Evolutionary conservation across 768 basidiomycete genomes (phyloP).

Genomic region (Mycena capillaripes): DNA sequence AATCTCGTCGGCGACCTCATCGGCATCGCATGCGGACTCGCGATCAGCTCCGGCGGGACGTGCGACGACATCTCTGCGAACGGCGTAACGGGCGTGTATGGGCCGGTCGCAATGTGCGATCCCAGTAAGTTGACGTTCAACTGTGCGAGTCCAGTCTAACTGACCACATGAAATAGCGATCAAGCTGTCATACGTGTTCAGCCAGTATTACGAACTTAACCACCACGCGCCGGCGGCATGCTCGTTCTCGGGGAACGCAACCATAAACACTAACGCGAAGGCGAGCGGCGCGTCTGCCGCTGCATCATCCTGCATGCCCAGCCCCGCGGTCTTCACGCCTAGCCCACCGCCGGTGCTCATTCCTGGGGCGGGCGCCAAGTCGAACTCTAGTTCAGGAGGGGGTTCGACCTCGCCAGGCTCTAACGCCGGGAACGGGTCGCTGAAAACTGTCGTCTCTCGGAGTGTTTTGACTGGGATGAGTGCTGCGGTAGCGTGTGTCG

Average conservation of each 20-base stretch:
- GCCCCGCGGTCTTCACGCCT: conserved; percentile 28
- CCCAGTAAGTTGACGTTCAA: conserved; percentile 73
- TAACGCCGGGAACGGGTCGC: not conserved
- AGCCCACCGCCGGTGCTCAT: conserved; percentile 30
- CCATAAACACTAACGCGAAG: conserved; percentile 20
- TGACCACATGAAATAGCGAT: conserved; percentile 8
- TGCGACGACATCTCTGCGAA: conserved; percentile 82
- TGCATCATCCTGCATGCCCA: conserved; percentile 26
- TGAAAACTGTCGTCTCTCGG: no score
- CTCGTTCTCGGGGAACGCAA: conserved; percentile 35
- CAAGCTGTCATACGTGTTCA: conserved; percentile 31
- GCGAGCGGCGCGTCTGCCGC: not conserved
- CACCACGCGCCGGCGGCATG: conserved; percentile 17
- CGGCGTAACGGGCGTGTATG: conserved; percentile 84
- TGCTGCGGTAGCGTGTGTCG: not conserved
- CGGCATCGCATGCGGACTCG: conserved; percentile 81
- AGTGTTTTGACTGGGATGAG: not conserved
- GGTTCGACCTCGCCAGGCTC: not conserved
- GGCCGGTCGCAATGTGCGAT: conserved; percentile 81
- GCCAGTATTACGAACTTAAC: conserved; percentile 32
- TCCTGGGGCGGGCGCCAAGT: not conserved
- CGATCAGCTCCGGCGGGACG: conserved; percentile 69
- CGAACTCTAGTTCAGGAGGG: not conserved
- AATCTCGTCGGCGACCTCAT: conserved; percentile 72
- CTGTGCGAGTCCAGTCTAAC: no score